Percentiles rank a stretch among this genome's conserved stretches.
Conservation (phyloP, 1,284 basidiomycete genomes). For the Puccinia polysora region DNA sequence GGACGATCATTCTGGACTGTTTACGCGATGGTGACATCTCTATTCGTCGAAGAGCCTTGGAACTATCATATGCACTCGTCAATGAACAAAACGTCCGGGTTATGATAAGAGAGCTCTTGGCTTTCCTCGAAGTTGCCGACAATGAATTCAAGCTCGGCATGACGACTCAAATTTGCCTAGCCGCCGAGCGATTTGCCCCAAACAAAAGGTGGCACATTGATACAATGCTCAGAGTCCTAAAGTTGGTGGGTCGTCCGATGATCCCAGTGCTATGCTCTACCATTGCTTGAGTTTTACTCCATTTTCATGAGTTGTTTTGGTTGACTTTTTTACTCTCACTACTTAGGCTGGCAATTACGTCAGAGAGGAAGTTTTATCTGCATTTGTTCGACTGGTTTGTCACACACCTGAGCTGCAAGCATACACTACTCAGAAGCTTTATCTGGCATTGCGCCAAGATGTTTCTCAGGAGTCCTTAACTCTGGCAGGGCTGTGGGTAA, state of each 20-base stretch:
- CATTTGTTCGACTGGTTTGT: conserved; percentile 90
- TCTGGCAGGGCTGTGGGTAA: conserved; percentile 86
- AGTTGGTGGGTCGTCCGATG: conserved; percentile 63
- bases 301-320: background rate
- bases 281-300: background rate
- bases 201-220: conserved; percentile 99
- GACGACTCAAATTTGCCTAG: conserved; percentile 94
- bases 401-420: conserved; percentile 96
- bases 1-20: conserved; percentile 96
- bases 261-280: background rate
- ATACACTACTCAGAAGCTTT: conserved; percentile 90
- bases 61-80: conserved; percentile 94
- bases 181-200: conserved; percentile 92
- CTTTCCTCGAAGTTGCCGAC: conserved; percentile 96
- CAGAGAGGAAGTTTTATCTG: conserved; percentile 88
- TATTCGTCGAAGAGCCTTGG: conserved; percentile 89
- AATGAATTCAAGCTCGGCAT: conserved; percentile 98
- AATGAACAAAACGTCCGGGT: conserved; percentile 92
- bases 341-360: conserved; percentile 93
- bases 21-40: conserved; percentile 97
- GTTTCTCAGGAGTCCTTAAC: conserved; percentile 96
- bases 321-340: background rate
- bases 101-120: conserved; percentile 83
- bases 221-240: conserved; percentile 86
- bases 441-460: conserved; percentile 77